phyloP scores from a whole-genome alignment of 805 yeast genomes.

The Starmera dryadoides region DNA sequence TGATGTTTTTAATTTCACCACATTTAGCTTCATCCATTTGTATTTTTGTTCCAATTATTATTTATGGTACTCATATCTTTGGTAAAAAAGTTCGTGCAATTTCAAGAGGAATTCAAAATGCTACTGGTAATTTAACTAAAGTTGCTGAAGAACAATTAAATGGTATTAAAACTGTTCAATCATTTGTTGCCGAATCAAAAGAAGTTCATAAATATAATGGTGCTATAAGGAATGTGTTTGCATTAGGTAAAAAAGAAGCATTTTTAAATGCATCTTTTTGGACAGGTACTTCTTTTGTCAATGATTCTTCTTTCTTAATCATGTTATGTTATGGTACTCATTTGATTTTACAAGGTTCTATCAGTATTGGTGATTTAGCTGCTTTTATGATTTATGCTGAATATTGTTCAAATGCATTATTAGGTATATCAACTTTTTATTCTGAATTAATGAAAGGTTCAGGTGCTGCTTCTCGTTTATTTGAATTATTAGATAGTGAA shows the following conservation, averaged over 20 bases:
- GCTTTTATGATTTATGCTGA: slow-evolving; percentile 93
- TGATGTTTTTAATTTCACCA: slow-evolving; percentile 85
- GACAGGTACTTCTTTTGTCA: slow-evolving; percentile 74
- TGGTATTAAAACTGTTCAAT: slow-evolving; percentile 83
- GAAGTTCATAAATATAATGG: slow-evolving; percentile 72
- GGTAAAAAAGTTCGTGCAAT: slow-evolving; percentile 75
- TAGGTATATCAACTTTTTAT: slow-evolving; percentile 88
- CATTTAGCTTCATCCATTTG: slow-evolving; percentile 76
- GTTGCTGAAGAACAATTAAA: slow-evolving; percentile 89
- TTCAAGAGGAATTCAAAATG: slow-evolving; percentile 75
- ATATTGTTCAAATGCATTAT: slow-evolving; percentile 87
- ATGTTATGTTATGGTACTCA: slow-evolving; percentile 76
- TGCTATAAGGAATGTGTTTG: slow-evolving; percentile 60
- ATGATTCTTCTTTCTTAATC: slow-evolving; percentile 75
- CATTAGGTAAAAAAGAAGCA: slow-evolving; percentile 76
- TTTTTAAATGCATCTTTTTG: slow-evolving; percentile 68
- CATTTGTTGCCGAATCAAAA: slow-evolving; percentile 80
- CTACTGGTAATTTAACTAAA: slow-evolving; percentile 79
- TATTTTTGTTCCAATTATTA: slow-evolving; percentile 73
- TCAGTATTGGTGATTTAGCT: slow-evolving; percentile 86
- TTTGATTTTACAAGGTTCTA: slow-evolving; percentile 65
- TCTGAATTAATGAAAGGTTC: slow-evolving; percentile 97
- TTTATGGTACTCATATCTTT: slow-evolving; percentile 70
- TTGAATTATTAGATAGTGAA: slow-evolving; percentile 75
- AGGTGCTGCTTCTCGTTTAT: slow-evolving; percentile 90